phyloP scores from a whole-genome alignment of 306 rosid genomes.

The Malus orientalis region DNA sequence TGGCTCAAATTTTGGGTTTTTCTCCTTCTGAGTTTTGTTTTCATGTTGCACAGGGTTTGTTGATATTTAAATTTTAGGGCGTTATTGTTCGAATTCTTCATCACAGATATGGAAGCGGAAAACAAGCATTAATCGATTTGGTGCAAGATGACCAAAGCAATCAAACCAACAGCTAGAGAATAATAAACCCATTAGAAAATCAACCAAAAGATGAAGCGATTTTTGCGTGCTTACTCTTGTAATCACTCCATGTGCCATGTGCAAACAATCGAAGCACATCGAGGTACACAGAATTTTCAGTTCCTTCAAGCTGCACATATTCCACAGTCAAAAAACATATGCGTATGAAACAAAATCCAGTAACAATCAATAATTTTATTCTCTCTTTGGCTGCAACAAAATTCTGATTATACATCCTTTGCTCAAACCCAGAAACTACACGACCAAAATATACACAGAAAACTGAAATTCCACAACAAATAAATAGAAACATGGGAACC shows the following conservation, averaged over 20 bases:
- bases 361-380: not conserved
- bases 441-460: not conserved
- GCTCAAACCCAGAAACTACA: not conserved
- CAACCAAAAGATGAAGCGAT: not conserved
- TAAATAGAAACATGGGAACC: constrained; percentile 28
- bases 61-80: not conserved
- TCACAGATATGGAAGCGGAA: not conserved
- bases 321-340: constrained; percentile 8
- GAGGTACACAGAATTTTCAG: constrained; percentile 41
- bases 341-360: not conserved
- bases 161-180: not conserved
- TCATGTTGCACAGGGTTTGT: not conserved
- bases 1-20: not conserved
- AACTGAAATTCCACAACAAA: not conserved
- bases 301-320: constrained; percentile 62
- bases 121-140: not conserved
- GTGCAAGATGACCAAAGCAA: not conserved
- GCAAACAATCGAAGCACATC: too few relatives aligned
- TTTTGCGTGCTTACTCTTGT: constrained; percentile 53
- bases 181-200: not conserved
- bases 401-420: not conserved
- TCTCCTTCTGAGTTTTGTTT: not conserved
- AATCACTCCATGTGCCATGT: constrained; percentile 55
- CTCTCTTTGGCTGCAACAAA: not conserved
- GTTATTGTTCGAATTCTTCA: not conserved